Base-by-base conservation (phyloP, 495 filamentous ascomycete species). In the Bacidia rubella region DNA sequence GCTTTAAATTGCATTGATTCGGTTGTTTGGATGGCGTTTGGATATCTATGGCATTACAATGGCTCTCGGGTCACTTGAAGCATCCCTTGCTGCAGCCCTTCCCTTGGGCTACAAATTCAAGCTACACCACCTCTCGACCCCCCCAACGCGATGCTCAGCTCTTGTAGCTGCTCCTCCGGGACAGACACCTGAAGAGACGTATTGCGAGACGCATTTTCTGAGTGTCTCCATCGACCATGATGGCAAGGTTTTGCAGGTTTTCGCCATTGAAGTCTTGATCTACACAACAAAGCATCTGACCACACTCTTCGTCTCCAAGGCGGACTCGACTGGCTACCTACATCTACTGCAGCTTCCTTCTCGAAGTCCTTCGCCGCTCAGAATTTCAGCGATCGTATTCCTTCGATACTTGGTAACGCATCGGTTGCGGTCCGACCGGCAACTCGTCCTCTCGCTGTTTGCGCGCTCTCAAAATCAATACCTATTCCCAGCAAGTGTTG, bases 251-350 rank as follows among this genome's bases (percentile, higher is more conserved):
- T 70, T 74, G 54, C 70, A 81, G 39, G 66, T 85, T n/a, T 81
- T 83, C 58, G 85, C 81, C 10, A 77, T 84, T 52, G 81, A 85
- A 60, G 70, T 77, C 41, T 54, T 74, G 47, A 68, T 85, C 54
- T 85, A 83, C 63, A 76, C 85, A 20, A 93, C 86, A 27, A 78
- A 78, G 55, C 77, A 79, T 66, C 76, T 85, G 27, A 93, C 84
- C 3, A 94, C 82, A 32, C 76, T 97, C 29, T 99, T 97, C 67
- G 82, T 99, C 35, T 89, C 87, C 52, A 99, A 99, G 68, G 92
- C 92, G 46, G 92, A 99, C 66, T 95, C 90, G 15, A 95, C 90
- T 1, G 92, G 92, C 44, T 90, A 86, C 58, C 67, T 95, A 23
- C 73, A 84, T 61, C 69, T 82, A 0, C 74, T 88, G 35, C 66